phyloP scores from a whole-genome alignment of 768 basidiomycete species.

The Suillus hirtellus region DNA sequence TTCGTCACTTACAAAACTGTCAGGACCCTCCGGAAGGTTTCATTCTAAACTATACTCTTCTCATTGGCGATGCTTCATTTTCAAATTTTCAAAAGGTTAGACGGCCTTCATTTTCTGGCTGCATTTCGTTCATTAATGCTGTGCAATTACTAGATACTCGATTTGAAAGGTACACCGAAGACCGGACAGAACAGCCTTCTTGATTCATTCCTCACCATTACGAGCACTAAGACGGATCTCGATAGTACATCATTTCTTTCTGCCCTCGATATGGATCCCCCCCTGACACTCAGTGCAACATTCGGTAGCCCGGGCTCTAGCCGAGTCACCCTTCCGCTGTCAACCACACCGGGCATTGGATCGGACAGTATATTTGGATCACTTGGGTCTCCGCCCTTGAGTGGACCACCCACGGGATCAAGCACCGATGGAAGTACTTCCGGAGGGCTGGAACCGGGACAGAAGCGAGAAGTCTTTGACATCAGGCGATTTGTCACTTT shows the following conservation, averaged over 20 bases:
- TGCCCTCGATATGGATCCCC: slow-evolving; percentile 93
- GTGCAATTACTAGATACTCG: slow-evolving; percentile 67
- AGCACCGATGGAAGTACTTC: slow-evolving; percentile 41
- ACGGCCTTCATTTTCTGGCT: slow-evolving; percentile 16
- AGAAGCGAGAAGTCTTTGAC: slow-evolving; percentile 82
- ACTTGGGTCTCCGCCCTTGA: slow-evolving; percentile 60
- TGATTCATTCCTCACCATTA: slow-evolving; percentile 89
- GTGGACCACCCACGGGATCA: slow-evolving; percentile 63
- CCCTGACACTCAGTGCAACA: slow-evolving; percentile 47
- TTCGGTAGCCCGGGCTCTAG: slow-evolving; percentile 68
- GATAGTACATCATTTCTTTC: slow-evolving; percentile 91
- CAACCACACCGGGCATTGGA: slow-evolving; percentile 32
- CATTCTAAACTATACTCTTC: slow-evolving; percentile 91
- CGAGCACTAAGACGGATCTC: slow-evolving; percentile 88
- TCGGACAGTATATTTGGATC: slow-evolving; percentile 60
- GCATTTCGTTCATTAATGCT: slow-evolving; percentile 12
- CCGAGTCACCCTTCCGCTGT: slow-evolving; percentile 54
- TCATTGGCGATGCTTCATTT: slow-evolving; percentile 93
- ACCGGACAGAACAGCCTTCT: slow-evolving; percentile 84
- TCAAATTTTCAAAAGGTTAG: slow-evolving; percentile 96
- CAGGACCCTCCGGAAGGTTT: slow-evolving; percentile 93
- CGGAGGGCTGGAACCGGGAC: slow-evolving; percentile 43
- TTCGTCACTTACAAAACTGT: slow-evolving; percentile 3
- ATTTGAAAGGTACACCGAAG: slow-evolving; percentile 91
- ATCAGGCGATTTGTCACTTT: slow-evolving; percentile 88